phyloP scores from a whole-genome alignment of 2,329 filamentous ascomycete species.

The Ophiostoma ulmi region DNA sequence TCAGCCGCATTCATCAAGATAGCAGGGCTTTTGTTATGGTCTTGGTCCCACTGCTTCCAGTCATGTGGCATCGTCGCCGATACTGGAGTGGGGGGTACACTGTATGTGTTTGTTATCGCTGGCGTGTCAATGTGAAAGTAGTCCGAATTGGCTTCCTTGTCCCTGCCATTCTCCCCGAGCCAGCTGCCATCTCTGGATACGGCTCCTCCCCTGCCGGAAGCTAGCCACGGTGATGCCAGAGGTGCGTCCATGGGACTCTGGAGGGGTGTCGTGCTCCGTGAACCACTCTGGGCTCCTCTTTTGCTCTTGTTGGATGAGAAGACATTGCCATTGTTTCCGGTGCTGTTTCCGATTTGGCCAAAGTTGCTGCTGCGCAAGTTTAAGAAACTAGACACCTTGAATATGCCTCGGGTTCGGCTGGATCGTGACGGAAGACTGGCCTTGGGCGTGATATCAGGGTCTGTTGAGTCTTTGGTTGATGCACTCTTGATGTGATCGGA shows the following conservation, averaged over 20 bases:
- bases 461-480: background rate
- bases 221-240: conserved; percentile 1
- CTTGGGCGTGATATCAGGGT: background rate
- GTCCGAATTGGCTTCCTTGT: background rate
- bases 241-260: conserved; percentile 9
- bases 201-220: background rate
- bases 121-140: background rate
- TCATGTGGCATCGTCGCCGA: background rate
- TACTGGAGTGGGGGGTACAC: background rate
- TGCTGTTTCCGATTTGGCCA: background rate
- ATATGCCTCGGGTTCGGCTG: conserved; percentile 15
- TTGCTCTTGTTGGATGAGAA: background rate
- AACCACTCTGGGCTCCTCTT: background rate
- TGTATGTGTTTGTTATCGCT: background rate
- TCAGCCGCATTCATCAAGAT: conserved; percentile 24
- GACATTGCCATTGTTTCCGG: background rate
- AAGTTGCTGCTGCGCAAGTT: conserved; percentile 24
- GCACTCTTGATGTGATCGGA: background rate
- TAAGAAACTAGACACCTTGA: conserved; percentile 29
- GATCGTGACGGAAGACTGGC: background rate
- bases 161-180: background rate
- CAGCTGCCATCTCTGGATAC: background rate
- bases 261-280: conserved; percentile 1
- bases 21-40: background rate
- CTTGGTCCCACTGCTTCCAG: conserved; percentile 14